Evolutionary conservation across 1,284 basidiomycete genomes (phyloP).

Genomic region (Cryptococcus amylolentus): DNA sequence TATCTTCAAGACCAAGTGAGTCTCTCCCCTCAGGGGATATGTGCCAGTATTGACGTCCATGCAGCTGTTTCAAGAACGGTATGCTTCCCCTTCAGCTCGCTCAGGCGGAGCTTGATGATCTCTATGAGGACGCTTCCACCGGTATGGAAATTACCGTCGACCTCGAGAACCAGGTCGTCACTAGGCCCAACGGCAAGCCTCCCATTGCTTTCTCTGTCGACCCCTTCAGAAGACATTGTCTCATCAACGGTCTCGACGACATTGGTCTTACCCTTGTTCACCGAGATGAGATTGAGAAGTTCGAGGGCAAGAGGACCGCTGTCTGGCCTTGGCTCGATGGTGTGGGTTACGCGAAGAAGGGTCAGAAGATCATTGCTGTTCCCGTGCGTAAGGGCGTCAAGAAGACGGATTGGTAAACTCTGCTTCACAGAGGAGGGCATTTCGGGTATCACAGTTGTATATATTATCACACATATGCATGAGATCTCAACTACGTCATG

Average conservation of each 20-base stretch:
- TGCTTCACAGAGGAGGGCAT: too few species aligned
- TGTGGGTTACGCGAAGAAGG: conserved; percentile 73
- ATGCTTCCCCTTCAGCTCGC: conserved; percentile 82
- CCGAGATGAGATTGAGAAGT: conserved; percentile 63
- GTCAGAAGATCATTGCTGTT: conserved; percentile 53
- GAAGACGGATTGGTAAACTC: conserved; percentile 70
- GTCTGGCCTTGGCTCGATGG: conserved; percentile 93
- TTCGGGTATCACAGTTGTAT: too few species aligned
- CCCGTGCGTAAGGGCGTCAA: conserved; percentile 44
- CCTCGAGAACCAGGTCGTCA: conserved; percentile 79
- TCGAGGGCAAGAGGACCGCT: conserved; percentile 71
- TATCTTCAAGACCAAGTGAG: conserved; percentile 64
- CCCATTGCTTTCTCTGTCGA: conserved; percentile 75
- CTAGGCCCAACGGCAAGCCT: conserved; percentile 68
- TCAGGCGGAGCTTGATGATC: conserved; percentile 67
- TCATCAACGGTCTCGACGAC: conserved; percentile 90
- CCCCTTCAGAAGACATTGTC: conserved; percentile 82
- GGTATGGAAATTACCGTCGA: conserved; percentile 83
- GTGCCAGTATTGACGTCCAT: conserved; percentile 8
- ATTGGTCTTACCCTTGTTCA: conserved; percentile 86
- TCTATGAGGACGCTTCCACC: conserved; percentile 76
- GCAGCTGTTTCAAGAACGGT: conserved; percentile 90
- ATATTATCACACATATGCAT: too few species aligned
- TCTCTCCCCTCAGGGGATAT: neutral
- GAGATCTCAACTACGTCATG: too few species aligned